Evolutionary conservation across 1,284 basidiomycete genomes (phyloP).

Genomic region (Moniliophthora roreri): DNA sequence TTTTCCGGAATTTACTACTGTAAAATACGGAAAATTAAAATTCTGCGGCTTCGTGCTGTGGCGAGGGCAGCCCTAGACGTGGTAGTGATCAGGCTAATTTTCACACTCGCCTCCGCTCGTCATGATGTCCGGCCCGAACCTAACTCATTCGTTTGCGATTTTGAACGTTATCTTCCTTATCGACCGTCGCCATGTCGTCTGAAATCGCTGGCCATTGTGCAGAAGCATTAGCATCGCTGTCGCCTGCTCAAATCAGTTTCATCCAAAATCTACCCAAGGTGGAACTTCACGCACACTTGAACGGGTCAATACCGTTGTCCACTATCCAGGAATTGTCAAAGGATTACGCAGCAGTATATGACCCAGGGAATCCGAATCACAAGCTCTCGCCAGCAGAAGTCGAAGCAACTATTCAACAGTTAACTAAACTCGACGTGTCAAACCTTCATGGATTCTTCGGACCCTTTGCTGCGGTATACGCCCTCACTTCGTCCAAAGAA

Average conservation of each 20-base stretch:
- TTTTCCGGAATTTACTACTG: too few species aligned
- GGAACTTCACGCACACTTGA: slow-evolving; percentile 81
- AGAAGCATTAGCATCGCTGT: slow-evolving; percentile 37
- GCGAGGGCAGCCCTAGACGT: too few species aligned
- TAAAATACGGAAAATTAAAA: too few species aligned
- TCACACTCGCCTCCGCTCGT: too few species aligned
- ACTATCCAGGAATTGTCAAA: slow-evolving; percentile 65
- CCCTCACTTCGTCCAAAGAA: slow-evolving; percentile 60
- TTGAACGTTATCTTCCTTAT: too few species aligned
- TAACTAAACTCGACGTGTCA: slow-evolving; percentile 49
- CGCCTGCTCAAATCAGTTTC: slow-evolving; percentile 51
- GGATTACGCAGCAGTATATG: slow-evolving; percentile 32
- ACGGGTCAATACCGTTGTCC: slow-evolving; percentile 74
- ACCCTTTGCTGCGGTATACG: slow-evolving; percentile 77
- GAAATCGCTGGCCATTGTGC: neutral
- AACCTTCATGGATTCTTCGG: slow-evolving; percentile 69
- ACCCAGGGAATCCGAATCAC: slow-evolving; percentile 7
- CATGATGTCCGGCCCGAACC: too few species aligned
- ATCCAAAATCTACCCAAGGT: slow-evolving; percentile 69
- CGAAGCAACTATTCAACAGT: slow-evolving; percentile 40
- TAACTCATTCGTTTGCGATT: too few species aligned
- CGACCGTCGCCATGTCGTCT: neutral
- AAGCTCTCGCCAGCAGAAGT: slow-evolving; percentile 31
- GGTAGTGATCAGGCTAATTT: too few species aligned
- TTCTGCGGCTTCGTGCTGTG: too few species aligned